Conservation (phyloP, 2,329 filamentous ascomycete genomes). For the Neospermospora avenae region DNA sequence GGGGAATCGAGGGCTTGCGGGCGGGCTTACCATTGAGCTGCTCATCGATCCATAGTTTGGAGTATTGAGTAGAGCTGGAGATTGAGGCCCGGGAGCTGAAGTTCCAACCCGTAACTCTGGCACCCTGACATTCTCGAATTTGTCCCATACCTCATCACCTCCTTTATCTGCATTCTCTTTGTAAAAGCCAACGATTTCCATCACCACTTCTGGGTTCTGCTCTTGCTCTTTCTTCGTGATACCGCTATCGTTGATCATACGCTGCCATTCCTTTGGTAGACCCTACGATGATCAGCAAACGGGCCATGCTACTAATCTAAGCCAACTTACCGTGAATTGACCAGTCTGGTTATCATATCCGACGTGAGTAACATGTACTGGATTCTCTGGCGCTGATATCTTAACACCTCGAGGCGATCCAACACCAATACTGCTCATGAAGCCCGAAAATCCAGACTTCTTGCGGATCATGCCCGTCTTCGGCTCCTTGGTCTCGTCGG, state of each 20-base stretch:
- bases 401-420: slow-evolving; percentile 85
- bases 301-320: slow-evolving; percentile 17
- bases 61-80: slow-evolving; percentile 46
- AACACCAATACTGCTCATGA: slow-evolving; percentile 76
- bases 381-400: slow-evolving; percentile 97
- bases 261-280: slow-evolving; percentile 96
- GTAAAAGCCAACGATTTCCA: slow-evolving; percentile 95
- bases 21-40: slow-evolving; percentile 73
- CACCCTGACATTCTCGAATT: slow-evolving; percentile 84
- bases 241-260: slow-evolving; percentile 89
- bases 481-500: slow-evolving; percentile 68
- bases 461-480: slow-evolving; percentile 66
- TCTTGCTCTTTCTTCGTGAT: slow-evolving; percentile 95
- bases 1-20: slow-evolving; percentile 82
- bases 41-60: slow-evolving; percentile 59
- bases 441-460: slow-evolving; percentile 84
- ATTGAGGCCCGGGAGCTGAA: slow-evolving; percentile 23
- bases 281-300: slow-evolving; percentile 54
- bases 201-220: slow-evolving; percentile 91
- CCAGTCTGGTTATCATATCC: slow-evolving; percentile 95
- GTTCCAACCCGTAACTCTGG: slow-evolving; percentile 46
- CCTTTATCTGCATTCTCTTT: slow-evolving; percentile 83
- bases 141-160: slow-evolving; percentile 84
- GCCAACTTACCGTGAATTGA: slow-evolving; percentile 76
- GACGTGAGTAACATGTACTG: slow-evolving; percentile 96